Evolutionary conservation across 2,329 filamentous ascomycete species (phyloP).

Genomic region (Chrysosphaeria jannelii): DNA sequence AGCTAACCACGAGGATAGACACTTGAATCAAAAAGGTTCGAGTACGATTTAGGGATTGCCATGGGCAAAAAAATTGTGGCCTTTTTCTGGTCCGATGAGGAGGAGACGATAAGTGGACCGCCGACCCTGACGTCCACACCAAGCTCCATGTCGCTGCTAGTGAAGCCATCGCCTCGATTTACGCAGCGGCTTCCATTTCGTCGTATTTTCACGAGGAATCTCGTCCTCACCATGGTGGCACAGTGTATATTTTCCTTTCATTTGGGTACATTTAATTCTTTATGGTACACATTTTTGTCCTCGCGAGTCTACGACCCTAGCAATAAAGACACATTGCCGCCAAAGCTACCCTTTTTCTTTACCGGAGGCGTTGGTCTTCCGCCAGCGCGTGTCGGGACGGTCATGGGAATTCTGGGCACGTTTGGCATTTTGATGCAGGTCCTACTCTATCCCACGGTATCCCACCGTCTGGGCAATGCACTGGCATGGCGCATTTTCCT

Average conservation of each 20-base stretch:
- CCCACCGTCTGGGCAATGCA: conserved; percentile 34
- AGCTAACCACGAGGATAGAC: too few species aligned
- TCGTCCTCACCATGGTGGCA: conserved; percentile 22
- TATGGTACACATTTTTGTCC: conserved; percentile 51
- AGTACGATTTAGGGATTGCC: conserved; percentile 15
- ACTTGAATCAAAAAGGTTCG: conserved; percentile 14
- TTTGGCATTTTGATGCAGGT: conserved; percentile 51
- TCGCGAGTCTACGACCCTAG: conserved; percentile 26
- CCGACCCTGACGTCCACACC: too few species aligned
- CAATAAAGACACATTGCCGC: conserved; percentile 6
- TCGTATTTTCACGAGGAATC: conserved; percentile 23
- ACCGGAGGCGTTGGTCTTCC: conserved; percentile 49
- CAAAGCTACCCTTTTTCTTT: conserved; percentile 25
- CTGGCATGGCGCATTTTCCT: conserved; percentile 37
- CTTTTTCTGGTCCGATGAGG: too few species aligned
- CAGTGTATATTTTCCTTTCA: conserved; percentile 44
- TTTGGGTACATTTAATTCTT: conserved; percentile 43
- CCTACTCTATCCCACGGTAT: conserved; percentile 37
- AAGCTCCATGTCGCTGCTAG: too few species aligned
- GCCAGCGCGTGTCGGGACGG: conserved; percentile 39
- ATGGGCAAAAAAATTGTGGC: conserved; percentile 10
- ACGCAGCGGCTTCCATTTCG: conserved; percentile 19
- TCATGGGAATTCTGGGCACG: conserved; percentile 44
- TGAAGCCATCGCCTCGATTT: conserved; percentile 10
- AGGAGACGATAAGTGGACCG: too few species aligned